Conservation (phyloP, 768 basidiomycete species). For the Sarcomyxa edulis region DNA sequence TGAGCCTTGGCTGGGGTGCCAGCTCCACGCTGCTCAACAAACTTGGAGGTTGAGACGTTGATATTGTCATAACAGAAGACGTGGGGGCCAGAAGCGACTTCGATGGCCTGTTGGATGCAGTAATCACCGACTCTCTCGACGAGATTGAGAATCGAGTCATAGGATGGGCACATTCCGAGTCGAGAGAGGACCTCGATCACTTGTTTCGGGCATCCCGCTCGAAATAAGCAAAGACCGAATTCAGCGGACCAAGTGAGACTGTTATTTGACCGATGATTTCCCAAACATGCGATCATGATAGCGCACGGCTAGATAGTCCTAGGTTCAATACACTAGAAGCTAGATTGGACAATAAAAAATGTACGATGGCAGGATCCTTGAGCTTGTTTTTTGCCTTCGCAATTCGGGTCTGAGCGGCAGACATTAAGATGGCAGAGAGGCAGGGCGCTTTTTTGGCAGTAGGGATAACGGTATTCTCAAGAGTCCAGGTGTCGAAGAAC, state of each 20-base stretch:
- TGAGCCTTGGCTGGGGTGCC: conserved; percentile 25
- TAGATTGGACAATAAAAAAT: background rate
- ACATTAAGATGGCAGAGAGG: background rate
- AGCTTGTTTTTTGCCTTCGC: conserved; percentile 1
- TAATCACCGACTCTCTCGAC: conserved; percentile 1
- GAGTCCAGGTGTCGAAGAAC: background rate
- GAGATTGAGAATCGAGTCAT: conserved; percentile 9
- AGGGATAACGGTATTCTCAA: background rate
- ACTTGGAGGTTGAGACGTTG: conserved; percentile 23
- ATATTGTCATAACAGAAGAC: conserved; percentile 17
- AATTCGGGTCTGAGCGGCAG: background rate
- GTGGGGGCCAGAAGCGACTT: background rate
- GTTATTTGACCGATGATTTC: conserved; percentile 7
- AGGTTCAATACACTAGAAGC: background rate
- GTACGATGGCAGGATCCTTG: background rate
- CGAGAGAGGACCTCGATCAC: conserved; percentile 10
- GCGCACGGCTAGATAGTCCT: conserved; percentile 7
- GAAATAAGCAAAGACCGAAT: conserved; percentile 9
- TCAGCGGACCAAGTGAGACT: conserved; percentile 9
- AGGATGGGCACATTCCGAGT: conserved; percentile 9
- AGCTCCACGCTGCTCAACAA: conserved; percentile 22
- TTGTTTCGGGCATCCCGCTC: conserved; percentile 6
- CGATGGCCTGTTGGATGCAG: conserved; percentile 1
- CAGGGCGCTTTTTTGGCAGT: background rate
- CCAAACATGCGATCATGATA: conserved; percentile 8